These are phyloP conservation scores for Carex littledalei DNA, from an alignment of 176 grass and related monocot genomes.

Conservation along the genomic window DNA sequence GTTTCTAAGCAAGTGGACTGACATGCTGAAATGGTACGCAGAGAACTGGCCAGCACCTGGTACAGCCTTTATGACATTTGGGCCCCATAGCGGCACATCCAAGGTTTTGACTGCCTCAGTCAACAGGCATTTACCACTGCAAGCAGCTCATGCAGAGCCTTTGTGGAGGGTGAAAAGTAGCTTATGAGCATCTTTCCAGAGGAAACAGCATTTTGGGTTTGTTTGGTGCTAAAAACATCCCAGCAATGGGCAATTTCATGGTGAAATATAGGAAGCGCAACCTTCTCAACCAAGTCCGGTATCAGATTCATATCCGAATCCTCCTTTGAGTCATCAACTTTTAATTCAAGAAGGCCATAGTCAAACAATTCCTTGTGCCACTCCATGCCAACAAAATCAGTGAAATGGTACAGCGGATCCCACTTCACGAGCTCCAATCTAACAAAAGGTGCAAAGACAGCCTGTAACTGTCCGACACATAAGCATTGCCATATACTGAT, in stretches of 20 bases:
- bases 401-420: constrained; percentile 69
- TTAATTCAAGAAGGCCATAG: constrained; percentile 38
- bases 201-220: constrained; percentile 53
- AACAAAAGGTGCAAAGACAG: constrained; percentile 71
- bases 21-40: constrained; percentile 71
- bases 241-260: constrained; percentile 82
- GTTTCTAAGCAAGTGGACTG: constrained; percentile 67
- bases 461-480: constrained; percentile 60
- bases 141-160: constrained; percentile 58
- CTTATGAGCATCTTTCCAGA: constrained; percentile 53
- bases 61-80: constrained; percentile 57
- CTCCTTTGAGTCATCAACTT: constrained; percentile 15
- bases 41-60: constrained; percentile 67
- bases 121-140: constrained; percentile 43
- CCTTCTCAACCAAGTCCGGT: constrained; percentile 69
- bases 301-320: constrained; percentile 56
- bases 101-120: constrained; percentile 49
- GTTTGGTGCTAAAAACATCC: constrained; percentile 75
- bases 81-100: constrained; percentile 71
- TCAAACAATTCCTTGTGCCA: constrained; percentile 69
- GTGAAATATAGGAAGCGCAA: constrained; percentile 84
- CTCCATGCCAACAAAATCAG: constrained; percentile 67
- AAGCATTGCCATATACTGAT: constrained; percentile 69
- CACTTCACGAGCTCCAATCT: constrained; percentile 85
- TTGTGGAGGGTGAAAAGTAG: constrained; percentile 54